Base-by-base conservation (phyloP, 257 asterid species). In the Agastache rugosa region DNA sequence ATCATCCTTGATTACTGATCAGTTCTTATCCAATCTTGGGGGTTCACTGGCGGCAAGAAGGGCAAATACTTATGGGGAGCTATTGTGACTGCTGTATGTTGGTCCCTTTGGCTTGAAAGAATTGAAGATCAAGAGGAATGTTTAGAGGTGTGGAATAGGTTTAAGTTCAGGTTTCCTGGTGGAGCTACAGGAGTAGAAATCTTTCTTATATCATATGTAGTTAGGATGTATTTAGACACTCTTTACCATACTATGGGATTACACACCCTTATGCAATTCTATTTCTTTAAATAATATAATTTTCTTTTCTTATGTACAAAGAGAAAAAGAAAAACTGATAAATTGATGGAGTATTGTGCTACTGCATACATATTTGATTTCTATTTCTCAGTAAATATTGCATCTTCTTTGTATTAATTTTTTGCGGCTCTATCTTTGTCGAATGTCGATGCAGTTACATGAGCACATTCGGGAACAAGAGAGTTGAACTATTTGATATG, bases 401-500 rank as follows among this genome's bases (percentile, higher is more conserved):
- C 29, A 8, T 74, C 58, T 42, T 75, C 71, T 48, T 42, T 56
- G 6, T 68, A 27, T 65, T 69, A 10, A 34, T 5, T 2, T 53
- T 72, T 63, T 56, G 27, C 54, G 25, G 22, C 48, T 56, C 44
- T 68, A 64, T 72, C 41, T 69, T 48, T 72, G 78, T 63, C 41
- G 66, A 70, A 41, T 71, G 78, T 62, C 41, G 67, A 71, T 82
- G 83, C 89, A 92, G 99, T 79, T 90, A 95, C 83, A 87, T 86
- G 93, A 95, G 91, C 91, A 89, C 93, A 44, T 91, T 87, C 67
- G 99, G 98, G 69, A 90, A 92, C 80, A 95, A 95, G 87, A 90
- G 93, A 87, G 93, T 92, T 74, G 99, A 95, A 80, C 96, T 95
- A 62, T 95, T 90, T 76, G 98, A 95, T 59, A 87, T 83, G 96